phyloP scores from a whole-genome alignment of 2,329 filamentous ascomycete species.

The Pyrenochaeta sp. region DNA sequence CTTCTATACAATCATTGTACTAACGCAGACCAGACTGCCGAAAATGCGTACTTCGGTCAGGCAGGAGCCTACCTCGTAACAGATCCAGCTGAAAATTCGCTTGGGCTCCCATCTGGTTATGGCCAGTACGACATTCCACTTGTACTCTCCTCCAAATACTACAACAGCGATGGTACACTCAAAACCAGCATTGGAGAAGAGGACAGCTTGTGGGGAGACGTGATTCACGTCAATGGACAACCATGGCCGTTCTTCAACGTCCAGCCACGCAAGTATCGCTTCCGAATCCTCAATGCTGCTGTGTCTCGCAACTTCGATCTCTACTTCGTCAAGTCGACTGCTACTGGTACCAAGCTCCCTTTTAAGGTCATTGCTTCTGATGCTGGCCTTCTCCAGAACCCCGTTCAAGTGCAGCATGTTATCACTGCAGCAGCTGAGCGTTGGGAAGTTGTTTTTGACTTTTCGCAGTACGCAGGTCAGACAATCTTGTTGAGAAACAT shows the following conservation, averaged over 20 bases:
- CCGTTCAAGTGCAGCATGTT: conserved; percentile 54
- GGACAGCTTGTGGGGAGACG: conserved; percentile 62
- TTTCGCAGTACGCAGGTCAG: conserved; percentile 59
- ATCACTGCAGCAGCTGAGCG: conserved; percentile 64
- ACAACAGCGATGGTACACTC: conserved; percentile 61
- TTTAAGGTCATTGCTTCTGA: conserved; percentile 66
- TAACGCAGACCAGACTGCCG: conserved; percentile 52
- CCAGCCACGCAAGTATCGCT: conserved; percentile 66
- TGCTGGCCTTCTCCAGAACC: conserved; percentile 48
- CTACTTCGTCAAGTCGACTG: conserved; percentile 53
- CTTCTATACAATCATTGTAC: conserved; percentile 29
- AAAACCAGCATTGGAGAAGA: conserved; percentile 53
- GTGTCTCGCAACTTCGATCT: conserved; percentile 55
- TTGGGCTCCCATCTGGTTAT: conserved; percentile 62
- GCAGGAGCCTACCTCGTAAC: conserved; percentile 64
- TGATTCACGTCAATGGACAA: conserved; percentile 66
- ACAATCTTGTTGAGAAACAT: conserved; percentile 57
- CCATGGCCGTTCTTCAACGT: conserved; percentile 67
- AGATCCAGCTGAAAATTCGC: conserved; percentile 60
- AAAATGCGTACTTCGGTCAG: conserved; percentile 66
- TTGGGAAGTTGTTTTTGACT: conserved; percentile 67
- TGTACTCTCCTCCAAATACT: conserved; percentile 61
- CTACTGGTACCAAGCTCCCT: conserved; percentile 47
- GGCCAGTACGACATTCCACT: conserved; percentile 62
- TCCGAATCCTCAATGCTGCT: conserved; percentile 60